phyloP scores from a whole-genome alignment of 192 early-diverging fungal species.

The Backusella psychrophila region DNA sequence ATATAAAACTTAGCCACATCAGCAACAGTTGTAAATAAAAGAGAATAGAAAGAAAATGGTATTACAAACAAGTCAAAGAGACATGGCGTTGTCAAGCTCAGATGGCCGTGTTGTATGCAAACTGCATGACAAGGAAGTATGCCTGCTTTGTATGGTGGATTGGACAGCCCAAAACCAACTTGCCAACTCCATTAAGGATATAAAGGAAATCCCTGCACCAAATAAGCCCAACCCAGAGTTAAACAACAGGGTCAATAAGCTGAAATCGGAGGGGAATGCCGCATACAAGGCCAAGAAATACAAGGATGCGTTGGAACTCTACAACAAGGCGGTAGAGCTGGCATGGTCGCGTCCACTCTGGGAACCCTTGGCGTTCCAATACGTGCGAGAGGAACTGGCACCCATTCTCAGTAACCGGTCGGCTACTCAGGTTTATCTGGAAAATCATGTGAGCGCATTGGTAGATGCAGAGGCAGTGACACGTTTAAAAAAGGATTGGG shows the following conservation, averaged over 20 bases:
- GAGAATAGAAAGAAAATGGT: background rate
- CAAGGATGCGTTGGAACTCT: conserved; percentile 80
- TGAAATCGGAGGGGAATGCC: conserved; percentile 79
- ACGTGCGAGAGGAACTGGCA: conserved; percentile 60
- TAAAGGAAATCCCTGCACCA: conserved; percentile 65
- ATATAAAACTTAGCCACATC: background rate
- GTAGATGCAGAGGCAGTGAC: conserved; percentile 72
- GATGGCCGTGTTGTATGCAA: conserved; percentile 60
- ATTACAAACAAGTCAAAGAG: background rate
- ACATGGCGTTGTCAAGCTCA: conserved; percentile 11
- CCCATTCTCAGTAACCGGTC: conserved; percentile 65
- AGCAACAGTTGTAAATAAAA: background rate
- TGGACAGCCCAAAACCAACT: conserved; percentile 64
- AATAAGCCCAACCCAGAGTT: conserved; percentile 51
- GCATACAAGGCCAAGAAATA: conserved; percentile 79
- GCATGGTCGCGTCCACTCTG: conserved; percentile 71
- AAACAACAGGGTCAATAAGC: conserved; percentile 53
- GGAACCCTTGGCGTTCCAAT: conserved; percentile 61
- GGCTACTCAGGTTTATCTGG: conserved; percentile 60
- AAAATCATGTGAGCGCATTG: conserved; percentile 63
- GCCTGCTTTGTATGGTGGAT: conserved; percentile 60
- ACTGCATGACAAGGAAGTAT: conserved; percentile 60
- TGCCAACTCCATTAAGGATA: conserved; percentile 54
- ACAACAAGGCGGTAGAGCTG: conserved; percentile 84
- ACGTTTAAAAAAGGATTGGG: conserved; percentile 65